Evolutionary conservation across 2,329 filamentous ascomycete genomes (phyloP), one percentile per base, ranked within the genome.

Genomic region (Eutypa lata): DNA sequence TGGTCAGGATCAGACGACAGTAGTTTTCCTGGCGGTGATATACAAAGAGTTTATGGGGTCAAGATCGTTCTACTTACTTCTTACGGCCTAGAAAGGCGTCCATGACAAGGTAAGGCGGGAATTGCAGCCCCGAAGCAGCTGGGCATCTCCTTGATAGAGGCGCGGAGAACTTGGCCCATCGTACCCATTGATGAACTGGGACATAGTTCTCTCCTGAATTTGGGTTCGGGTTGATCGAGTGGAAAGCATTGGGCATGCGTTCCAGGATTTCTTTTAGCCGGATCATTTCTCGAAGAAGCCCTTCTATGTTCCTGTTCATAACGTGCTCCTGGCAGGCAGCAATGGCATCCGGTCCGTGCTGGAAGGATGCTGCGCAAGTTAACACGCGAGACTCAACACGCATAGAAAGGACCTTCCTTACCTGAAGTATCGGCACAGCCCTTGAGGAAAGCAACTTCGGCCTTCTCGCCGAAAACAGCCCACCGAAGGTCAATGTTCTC

Each of bases 401-500:
- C 42, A 5, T 28, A 19, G 13, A 26, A 31, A 1, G 26, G 26
- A 31, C 5, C 10, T 24, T 16, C 51, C 60, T 47, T 55, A 72
- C 71, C 71, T 43, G 71, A 72, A 3, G 76, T 79, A 18, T 77
- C 76, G 0, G 76, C 75, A 33, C 73, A 76, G 2, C 76, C 76
- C 48, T 78, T 79, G 3, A 80, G 67, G 50, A 81, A 81, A 3
- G 78, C 74, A 10, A 78, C 73, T 59, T 81, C 78, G 0, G 77
- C 73, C 19, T 71, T 68, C 56, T 81, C 77, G 13, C 78, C 76
- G 49, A 81, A 81, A 65, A 80, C 75, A 1, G 78, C 74, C 79
- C 79, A 81, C 38, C 78, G 68, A 16, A 81, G 67, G 43, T 81
- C 78, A 16, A 73, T 81, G 48, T 82, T 81, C 47, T 81, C 77